phyloP scores from a whole-genome alignment of 495 filamentous ascomycete genomes.

The Oidiodendron maius region DNA sequence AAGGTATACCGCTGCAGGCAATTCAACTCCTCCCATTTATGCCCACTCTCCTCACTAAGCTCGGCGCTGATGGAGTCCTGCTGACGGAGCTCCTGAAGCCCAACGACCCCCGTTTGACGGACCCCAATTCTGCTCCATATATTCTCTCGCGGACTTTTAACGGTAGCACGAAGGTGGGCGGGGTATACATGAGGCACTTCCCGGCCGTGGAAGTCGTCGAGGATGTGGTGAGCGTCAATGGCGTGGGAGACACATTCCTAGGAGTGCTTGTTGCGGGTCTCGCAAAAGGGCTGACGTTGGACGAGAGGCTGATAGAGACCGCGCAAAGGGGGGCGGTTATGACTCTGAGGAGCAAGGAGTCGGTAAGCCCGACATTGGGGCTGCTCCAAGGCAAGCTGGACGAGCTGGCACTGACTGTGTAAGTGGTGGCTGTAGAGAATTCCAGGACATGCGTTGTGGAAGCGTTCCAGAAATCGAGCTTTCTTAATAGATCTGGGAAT shows the following conservation, averaged over 20 bases:
- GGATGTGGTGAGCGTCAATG: conserved; percentile 84
- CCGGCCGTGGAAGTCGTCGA: conserved; percentile 58
- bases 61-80: conserved; percentile 70
- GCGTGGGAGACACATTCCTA: conserved; percentile 88
- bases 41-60: conserved; percentile 75
- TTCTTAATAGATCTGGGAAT: too few species aligned
- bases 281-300: conserved; percentile 39
- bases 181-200: conserved; percentile 81
- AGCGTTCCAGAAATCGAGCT: too few species aligned
- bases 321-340: conserved; percentile 73
- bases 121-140: conserved; percentile 54
- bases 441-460: too few species aligned
- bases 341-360: conserved; percentile 66
- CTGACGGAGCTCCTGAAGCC: conserved; percentile 61
- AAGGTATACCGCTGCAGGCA: conserved; percentile 74
- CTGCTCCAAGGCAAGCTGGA: conserved; percentile 1
- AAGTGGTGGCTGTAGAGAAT: too few species aligned
- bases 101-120: conserved; percentile 58
- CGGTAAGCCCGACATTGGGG: conserved; percentile 47
- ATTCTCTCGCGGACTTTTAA: conserved; percentile 55
- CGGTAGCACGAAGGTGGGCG: conserved; percentile 55
- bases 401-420: neutral
- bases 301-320: conserved; percentile 26
- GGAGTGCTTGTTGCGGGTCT: conserved; percentile 71
- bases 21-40: conserved; percentile 84